These are phyloP conservation scores for Oleoguttula mirabilis DNA, from an alignment of 495 filamentous ascomycete species.

Conservation along the genomic window DNA sequence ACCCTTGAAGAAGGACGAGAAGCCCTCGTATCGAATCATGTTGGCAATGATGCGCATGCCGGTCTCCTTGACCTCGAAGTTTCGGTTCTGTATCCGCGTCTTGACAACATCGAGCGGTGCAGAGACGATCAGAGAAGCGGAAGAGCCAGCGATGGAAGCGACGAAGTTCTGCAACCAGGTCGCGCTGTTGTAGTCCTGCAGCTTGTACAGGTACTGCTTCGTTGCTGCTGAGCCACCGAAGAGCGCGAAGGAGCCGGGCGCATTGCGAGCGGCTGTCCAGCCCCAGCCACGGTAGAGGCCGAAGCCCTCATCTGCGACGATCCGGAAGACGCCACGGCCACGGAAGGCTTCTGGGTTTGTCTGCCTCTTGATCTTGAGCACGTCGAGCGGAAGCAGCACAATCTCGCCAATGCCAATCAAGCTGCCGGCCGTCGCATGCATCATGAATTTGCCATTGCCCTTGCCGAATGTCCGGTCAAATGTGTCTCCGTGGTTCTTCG, in stretches of 20 bases:
- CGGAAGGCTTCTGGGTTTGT: slow-evolving; percentile 98
- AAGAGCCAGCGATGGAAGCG: slow-evolving; percentile 86
- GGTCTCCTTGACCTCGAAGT: slow-evolving; percentile 94
- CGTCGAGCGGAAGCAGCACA: slow-evolving; percentile 84
- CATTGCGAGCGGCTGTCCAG: slow-evolving; percentile 96
- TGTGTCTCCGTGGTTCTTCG: slow-evolving; percentile 60
- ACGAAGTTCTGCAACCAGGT: slow-evolving; percentile 94
- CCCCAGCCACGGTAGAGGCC: slow-evolving; percentile 91
- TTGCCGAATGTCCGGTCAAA: slow-evolving; percentile 89
- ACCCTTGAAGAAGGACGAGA: slow-evolving; percentile 90
- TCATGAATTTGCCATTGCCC: slow-evolving; percentile 94
- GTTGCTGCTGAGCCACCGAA: slow-evolving; percentile 97
- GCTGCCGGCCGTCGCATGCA: slow-evolving; percentile 92
- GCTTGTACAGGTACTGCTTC: slow-evolving; percentile 83
- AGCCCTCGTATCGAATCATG: slow-evolving; percentile 83
- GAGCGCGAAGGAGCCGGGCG: slow-evolving; percentile 95
- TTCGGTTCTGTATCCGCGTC: slow-evolving; percentile 96
- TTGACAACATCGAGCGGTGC: slow-evolving; percentile 98
- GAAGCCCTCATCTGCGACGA: slow-evolving; percentile 88
- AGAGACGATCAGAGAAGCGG: slow-evolving; percentile 82
- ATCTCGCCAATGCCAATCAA: slow-evolving; percentile 96
- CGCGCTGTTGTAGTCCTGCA: slow-evolving; percentile 91
- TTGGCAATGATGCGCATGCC: slow-evolving; percentile 81
- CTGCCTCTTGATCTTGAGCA: slow-evolving; percentile 98
- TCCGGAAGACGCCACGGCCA: slow-evolving; percentile 79